Base-by-base conservation (phyloP, 1,284 basidiomycete species). In the Termitomyces sp. region DNA sequence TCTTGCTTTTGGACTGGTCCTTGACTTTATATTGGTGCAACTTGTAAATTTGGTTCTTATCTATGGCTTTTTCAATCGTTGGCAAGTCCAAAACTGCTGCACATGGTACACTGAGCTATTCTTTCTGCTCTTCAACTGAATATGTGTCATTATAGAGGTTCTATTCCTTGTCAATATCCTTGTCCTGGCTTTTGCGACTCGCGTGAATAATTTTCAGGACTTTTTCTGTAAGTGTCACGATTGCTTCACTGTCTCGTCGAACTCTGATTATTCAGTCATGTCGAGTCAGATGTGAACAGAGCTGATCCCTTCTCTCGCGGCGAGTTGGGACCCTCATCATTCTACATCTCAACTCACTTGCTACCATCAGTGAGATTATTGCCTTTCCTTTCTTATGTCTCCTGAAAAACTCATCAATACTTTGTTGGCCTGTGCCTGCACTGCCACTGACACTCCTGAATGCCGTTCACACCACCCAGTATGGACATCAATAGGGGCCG, bases 121-220 rank as follows among this genome's bases (percentile, higher is more conserved):
- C 19, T 21, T 31, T 40, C n/a, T 12, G 9, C 21, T 30, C 9
- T 8, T n/a, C 38, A 19, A 38, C 26, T 50, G n/a, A 36, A 12
- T 21, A n/a, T 15, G 28, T 9, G 3, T 17, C 15, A 48, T 47
- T 24, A 28, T 61, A 82, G 79, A 67, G 41, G 58, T 62, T 33
- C 65, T 83, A 51, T 70, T 79, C 52, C 49, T 79, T 39, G 62
- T 79, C 53, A 77, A 81, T 60, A 67, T 79, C 50, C 58, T 79
- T 43, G 79, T 81, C n/a, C 70, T 84, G 34, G 81, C 72, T 12
- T 72, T 83, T 54, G 72, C 82, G 3, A 68, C 77, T 12, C 71
- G 73, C 50, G 77, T 84, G 41, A 83, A 83, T 65, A 65, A 70
- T 19, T 83, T 79, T 63, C 79, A 82, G 61, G 77, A 80, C 30